phyloP scores from a whole-genome alignment of 345 rosid genomes.

The Theobroma cacao region DNA sequence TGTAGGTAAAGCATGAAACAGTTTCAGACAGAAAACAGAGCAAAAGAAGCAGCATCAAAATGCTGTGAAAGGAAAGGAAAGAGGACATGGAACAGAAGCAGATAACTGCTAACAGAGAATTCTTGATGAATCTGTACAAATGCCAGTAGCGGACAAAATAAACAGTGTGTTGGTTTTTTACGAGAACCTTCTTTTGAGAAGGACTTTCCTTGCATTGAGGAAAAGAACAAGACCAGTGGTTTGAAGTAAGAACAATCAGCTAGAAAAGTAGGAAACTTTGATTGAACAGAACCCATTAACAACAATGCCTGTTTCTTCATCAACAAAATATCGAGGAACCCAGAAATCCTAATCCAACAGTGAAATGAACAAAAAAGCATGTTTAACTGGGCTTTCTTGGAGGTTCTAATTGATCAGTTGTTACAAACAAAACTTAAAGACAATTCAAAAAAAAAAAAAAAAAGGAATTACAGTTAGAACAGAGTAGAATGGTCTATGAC shows the following conservation, averaged over 20 bases:
- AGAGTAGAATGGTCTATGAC: slow-evolving; percentile 36
- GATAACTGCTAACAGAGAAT: not conserved
- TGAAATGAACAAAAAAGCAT: not conserved
- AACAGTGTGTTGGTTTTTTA: not conserved
- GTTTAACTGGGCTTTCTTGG: slow-evolving; percentile 11
- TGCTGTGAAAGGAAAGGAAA: not conserved
- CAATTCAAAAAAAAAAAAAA: slow-evolving; percentile 19
- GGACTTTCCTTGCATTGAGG: slow-evolving; percentile 4
- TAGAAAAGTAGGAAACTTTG: slow-evolving; percentile 10
- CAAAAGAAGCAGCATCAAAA: not conserved
- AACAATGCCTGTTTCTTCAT: not conserved
- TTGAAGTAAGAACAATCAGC: slow-evolving; percentile 8
- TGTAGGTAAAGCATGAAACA: slow-evolving; percentile 21
- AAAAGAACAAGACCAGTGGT: not conserved
- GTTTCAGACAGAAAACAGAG: slow-evolving; percentile 10
- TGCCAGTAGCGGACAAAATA: slow-evolving; percentile 22
- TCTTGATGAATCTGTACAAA: slow-evolving; percentile 7
- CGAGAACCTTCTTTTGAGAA: slow-evolving; percentile 11
- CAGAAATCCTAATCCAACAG: slow-evolving; percentile 5
- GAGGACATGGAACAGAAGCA: slow-evolving; percentile 11
- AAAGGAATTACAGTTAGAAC: slow-evolving; percentile 47
- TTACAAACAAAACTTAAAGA: slow-evolving; percentile 32
- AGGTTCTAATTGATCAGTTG: slow-evolving; percentile 26
- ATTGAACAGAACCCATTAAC: not conserved
- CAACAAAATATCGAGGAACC: not conserved